These are phyloP conservation scores for Globisporangium irregulare DNA, from an alignment of 352 stramenopile genomes.

Conservation along the genomic window DNA sequence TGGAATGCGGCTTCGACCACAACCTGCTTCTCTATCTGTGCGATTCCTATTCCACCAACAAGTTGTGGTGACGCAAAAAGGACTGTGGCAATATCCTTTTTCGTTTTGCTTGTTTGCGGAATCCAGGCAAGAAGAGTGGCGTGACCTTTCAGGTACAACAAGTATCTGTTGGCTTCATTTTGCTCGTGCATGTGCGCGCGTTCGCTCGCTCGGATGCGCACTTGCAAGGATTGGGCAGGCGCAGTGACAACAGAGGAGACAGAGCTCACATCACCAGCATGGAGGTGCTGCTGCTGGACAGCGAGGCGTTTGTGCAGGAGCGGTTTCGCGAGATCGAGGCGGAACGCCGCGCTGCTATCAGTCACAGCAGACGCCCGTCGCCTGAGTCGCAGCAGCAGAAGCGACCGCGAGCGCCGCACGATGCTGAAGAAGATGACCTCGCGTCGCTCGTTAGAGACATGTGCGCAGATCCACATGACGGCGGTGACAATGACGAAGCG, in stretches of 20 bases:
- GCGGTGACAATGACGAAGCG: neutral
- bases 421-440: neutral
- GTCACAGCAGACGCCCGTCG: neutral
- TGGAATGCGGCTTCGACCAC: neutral
- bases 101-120: too few species aligned
- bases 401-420: neutral
- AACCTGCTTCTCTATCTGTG: too few species aligned
- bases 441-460: neutral
- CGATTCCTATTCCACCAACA: too few species aligned
- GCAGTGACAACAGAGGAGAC: too few species aligned
- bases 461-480: neutral
- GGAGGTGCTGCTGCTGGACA: constrained; percentile 55
- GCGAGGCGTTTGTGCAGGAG: constrained; percentile 45
- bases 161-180: too few species aligned
- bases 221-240: too few species aligned
- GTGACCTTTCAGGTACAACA: too few species aligned
- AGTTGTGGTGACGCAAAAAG: too few species aligned
- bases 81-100: too few species aligned
- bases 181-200: too few species aligned
- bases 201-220: too few species aligned
- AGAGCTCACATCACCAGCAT: constrained; percentile 20
- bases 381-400: neutral
- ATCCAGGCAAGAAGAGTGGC: too few species aligned
- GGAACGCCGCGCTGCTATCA: constrained; percentile 7
- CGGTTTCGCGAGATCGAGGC: constrained; percentile 40